Evolutionary conservation across 768 basidiomycete genomes (phyloP), one percentile per base, ranked within the genome.

Genomic region (Psilocybe tampanensis): DNA sequence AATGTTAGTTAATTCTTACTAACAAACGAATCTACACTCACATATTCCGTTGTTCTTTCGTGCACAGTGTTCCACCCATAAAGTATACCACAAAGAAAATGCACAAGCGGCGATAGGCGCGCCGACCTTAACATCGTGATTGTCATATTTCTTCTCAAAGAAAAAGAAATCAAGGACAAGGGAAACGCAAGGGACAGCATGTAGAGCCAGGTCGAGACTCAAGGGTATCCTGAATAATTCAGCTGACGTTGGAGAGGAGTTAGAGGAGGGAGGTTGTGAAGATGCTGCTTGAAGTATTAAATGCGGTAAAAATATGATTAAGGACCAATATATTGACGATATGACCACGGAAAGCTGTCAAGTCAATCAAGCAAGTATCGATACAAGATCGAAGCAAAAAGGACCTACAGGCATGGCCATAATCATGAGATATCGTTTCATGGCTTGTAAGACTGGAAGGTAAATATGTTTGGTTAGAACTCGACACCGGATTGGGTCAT

Each of bases 21-120:
- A 44, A n/a, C 9, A 55, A 9, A 13, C 42, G 18, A 49, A 23
- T 39, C 42, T 8, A 17, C n/a, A 80, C 86, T 71, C 60, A 90
- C 88, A 91, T 2, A 65, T 67, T 5, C 82, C 83, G 58, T 90
- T 92, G 58, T 90, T 92, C 67, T 74, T 78, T 7, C 65, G 70
- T 0, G 85, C 85, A 59, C 85, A 88, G 60, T 83, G 81, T 63
- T 94, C 92, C 1, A 85, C 83, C 79, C 88, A 91, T 9, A 67
- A 69, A 0, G 74, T 72, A 60, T 94, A 94, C 73, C 81, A 79
- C 8, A 71, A 8, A 6, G 76, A 69, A 55, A 66, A 76, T 2
- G 63, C 39, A 12, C 62, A 45, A 7, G 69, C 60, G 32, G 74
- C 55, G 18, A 70, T 12, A 8, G 78, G 74, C 0, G 73, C 76